Percentiles rank a stretch among this genome's conserved stretches.
phyloP scores from a whole-genome alignment of 768 basidiomycete species.

The Kwoniella botswanensis region DNA sequence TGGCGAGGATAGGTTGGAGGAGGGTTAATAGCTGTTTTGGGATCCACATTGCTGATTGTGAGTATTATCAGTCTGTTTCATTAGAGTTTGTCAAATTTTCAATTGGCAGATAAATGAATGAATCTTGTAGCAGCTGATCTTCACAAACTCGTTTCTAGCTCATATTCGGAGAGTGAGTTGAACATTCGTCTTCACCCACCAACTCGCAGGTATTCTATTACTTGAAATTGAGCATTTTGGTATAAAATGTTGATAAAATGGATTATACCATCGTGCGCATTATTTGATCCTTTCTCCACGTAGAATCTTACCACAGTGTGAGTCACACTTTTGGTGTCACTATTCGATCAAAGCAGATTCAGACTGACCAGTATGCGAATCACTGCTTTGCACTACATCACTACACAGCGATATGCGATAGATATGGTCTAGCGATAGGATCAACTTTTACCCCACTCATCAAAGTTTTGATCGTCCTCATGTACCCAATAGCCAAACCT shows the following conservation, averaged over 20 bases:
- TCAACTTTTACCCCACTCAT: constrained; percentile 48
- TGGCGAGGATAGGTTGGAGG: constrained; percentile 43
- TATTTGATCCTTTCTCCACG: too few relatives aligned
- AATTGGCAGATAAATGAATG: too few relatives aligned
- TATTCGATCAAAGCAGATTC: too few relatives aligned
- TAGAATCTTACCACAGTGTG: too few relatives aligned
- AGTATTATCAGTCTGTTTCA: constrained; percentile 4
- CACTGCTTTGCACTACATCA: too few relatives aligned
- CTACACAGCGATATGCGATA: constrained; percentile 38
- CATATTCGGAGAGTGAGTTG: constrained; percentile 23
- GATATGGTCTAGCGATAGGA: constrained; percentile 53
- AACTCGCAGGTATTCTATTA: too few relatives aligned
- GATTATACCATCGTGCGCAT: too few relatives aligned
- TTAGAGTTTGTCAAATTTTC: background rate
- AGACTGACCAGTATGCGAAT: too few relatives aligned
- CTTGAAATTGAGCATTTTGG: too few relatives aligned
- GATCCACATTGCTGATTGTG: constrained; percentile 48
- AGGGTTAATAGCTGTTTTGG: constrained; percentile 50
- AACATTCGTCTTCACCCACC: background rate
- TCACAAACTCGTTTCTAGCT: background rate
- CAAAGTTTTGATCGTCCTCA: constrained; percentile 35
- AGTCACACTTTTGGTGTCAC: too few relatives aligned
- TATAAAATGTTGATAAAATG: too few relatives aligned
- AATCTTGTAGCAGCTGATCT: too few relatives aligned
- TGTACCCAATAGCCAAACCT: constrained; percentile 54